A percentile compares a stretch with the other conserved stretches of the same genome.
phyloP scores from a whole-genome alignment of 768 basidiomycete genomes.

The Mycena metata region DNA sequence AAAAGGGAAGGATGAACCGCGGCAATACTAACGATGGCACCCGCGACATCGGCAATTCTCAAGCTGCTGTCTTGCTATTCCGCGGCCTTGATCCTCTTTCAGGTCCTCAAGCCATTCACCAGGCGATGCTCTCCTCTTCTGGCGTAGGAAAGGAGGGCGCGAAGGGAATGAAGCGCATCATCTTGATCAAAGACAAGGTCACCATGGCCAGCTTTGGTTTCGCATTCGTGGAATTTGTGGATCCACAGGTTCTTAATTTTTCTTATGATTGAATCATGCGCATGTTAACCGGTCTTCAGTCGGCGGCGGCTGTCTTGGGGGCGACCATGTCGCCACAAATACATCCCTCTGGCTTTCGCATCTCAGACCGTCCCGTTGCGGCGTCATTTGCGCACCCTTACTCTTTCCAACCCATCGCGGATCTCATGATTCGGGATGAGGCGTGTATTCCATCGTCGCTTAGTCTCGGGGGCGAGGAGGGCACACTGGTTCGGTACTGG shows the following conservation, averaged over 20 bases:
- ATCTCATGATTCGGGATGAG: conserved; percentile 82
- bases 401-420: conserved; percentile 87
- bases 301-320: conserved; percentile 84
- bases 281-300: conserved; percentile 57
- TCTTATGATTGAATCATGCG: background rate
- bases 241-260: conserved; percentile 71
- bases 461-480: conserved; percentile 79
- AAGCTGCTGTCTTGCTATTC: conserved; percentile 87
- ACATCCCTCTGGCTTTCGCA: conserved; percentile 95
- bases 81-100: conserved; percentile 92
- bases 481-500: conserved; percentile 90
- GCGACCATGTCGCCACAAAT: conserved; percentile 89
- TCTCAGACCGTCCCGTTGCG: conserved; percentile 89
- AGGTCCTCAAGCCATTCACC: conserved; percentile 88
- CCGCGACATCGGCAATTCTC: conserved; percentile 92
- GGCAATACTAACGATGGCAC: conserved; percentile 92
- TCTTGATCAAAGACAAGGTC: conserved; percentile 90
- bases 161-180: conserved; percentile 88
- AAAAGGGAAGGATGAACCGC: conserved; percentile 69
- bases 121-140: conserved; percentile 85
- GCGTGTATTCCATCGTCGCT: conserved; percentile 77
- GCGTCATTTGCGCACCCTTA: conserved; percentile 94
- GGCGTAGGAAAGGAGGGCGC: conserved; percentile 84
- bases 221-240: conserved; percentile 93
- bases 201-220: conserved; percentile 94